Percentiles rank a stretch among this genome's conserved stretches.
Conservation (phyloP, 768 basidiomycete species). For the Cyclocybe cylindracea region DNA sequence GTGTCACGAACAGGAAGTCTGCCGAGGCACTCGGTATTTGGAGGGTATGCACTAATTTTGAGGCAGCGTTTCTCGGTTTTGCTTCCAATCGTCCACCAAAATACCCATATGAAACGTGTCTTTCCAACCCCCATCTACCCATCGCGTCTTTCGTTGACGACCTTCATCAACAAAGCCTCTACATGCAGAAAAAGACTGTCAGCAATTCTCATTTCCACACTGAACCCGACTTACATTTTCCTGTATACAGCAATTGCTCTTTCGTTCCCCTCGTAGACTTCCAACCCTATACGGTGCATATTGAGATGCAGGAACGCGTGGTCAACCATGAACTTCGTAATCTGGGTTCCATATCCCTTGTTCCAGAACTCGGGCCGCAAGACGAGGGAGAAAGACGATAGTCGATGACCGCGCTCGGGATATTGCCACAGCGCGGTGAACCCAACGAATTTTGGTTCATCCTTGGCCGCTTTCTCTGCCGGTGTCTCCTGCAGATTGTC, state of each 20-base stretch:
- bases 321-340: constrained; percentile 14
- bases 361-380: constrained; percentile 9
- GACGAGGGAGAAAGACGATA: constrained; percentile 7
- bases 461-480: background rate
- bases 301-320: constrained; percentile 12
- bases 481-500: no score
- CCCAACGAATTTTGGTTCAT: constrained; percentile 8
- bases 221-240: constrained; percentile 7
- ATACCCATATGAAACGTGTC: constrained; percentile 15
- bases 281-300: constrained; percentile 15
- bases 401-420: constrained; percentile 8
- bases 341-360: constrained; percentile 9
- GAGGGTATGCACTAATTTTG: background rate
- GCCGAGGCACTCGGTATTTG: no score
- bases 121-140: constrained; percentile 11
- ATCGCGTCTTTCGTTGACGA: constrained; percentile 6
- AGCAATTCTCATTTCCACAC: background rate
- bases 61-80: background rate
- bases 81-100: constrained; percentile 10
- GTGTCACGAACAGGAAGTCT: no score
- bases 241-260: constrained; percentile 9
- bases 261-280: constrained; percentile 14
- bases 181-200: background rate
- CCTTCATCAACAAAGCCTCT: constrained; percentile 16
- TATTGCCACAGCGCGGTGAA: constrained; percentile 13